Base-by-base conservation (phyloP, 306 rosid species). In the Urtica urens region DNA sequence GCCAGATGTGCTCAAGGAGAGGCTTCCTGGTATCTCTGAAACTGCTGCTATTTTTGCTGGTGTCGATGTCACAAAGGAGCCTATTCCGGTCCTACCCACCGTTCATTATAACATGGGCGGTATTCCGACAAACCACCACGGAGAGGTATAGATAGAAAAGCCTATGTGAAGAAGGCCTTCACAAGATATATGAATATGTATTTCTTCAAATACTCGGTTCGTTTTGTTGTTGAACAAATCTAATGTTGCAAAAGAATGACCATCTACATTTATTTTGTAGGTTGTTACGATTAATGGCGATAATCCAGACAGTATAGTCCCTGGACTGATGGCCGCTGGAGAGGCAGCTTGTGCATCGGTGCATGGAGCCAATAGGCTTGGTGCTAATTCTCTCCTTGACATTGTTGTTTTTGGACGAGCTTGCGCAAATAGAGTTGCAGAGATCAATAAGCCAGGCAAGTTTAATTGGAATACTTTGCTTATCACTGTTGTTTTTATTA, bases 11-110 rank as follows among this genome's bases (percentile, higher is more conserved):
- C 87, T 92, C 31, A 85, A 77, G 79, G 99, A 92, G 79, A 85
- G 99, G 70, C 96, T 92, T 58, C 99, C 99, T 56, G 96, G 99
- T 55, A 92, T 92, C 64, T 92, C 96, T 46, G 99, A 92, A 82
- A 92, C 99, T 59, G 99, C 99, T 55, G 99, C 99, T 62, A 92
- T 92, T 62, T 92, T 92, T 75, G 94, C 99, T 57, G 99, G 96
- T 10, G 99, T 92, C 40, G 99, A 92, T 75, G 99, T 90, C 47
- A 90, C 95, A 11, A 82, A 90, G 67, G 94, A 90, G 65, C 99
- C 99, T 27, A 85, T 90, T 63, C 99, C 99, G 38, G 99, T 90
- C 60, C 67, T 90, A 69, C 95, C 99, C 44, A 90, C 99, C 2
- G 99, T 85, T 57, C 99, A 90, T 65, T 90, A 90, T 51, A 90